Conservation (phyloP, 345 rosid genomes). For the Anastatica hierochuntica region DNA sequence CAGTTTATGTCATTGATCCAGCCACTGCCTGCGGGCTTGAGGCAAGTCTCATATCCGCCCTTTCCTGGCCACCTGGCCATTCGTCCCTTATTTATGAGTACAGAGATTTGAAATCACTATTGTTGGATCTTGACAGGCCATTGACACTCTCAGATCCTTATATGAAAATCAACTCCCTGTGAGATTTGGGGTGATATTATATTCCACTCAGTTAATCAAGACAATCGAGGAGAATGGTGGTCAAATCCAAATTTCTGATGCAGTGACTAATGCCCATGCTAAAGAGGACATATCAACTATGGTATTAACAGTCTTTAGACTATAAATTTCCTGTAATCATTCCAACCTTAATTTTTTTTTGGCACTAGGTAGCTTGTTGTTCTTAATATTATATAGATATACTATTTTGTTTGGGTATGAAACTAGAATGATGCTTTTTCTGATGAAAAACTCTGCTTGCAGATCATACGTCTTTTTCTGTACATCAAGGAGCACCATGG, state of each 20-base stretch:
- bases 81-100: constrained; percentile 4
- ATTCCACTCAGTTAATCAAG: constrained; percentile 60
- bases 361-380: constrained; percentile 1
- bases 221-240: constrained; percentile 50
- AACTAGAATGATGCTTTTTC: constrained; percentile 1
- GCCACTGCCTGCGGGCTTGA: constrained; percentile 79
- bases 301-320: constrained; percentile 41
- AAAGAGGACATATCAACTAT: constrained; percentile 74
- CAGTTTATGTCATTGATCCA: constrained; percentile 91
- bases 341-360: neutral
- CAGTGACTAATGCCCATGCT: constrained; percentile 32
- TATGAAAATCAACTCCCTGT: constrained; percentile 76
- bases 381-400: neutral
- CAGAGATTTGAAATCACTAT: constrained; percentile 15
- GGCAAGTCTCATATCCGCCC: constrained; percentile 38
- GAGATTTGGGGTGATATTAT: constrained; percentile 86
- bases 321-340: neutral
- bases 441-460: constrained; percentile 29
- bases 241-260: constrained; percentile 29
- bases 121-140: constrained; percentile 46
- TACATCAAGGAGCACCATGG: constrained; percentile 83
- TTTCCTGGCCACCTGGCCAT: constrained; percentile 1
- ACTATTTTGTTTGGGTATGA: neutral
- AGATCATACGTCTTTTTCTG: constrained; percentile 80
- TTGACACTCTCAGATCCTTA: constrained; percentile 59